These are phyloP conservation scores for Aspergillus texensis DNA, from an alignment of 2,329 filamentous ascomycete genomes.

Conservation along the genomic window DNA sequence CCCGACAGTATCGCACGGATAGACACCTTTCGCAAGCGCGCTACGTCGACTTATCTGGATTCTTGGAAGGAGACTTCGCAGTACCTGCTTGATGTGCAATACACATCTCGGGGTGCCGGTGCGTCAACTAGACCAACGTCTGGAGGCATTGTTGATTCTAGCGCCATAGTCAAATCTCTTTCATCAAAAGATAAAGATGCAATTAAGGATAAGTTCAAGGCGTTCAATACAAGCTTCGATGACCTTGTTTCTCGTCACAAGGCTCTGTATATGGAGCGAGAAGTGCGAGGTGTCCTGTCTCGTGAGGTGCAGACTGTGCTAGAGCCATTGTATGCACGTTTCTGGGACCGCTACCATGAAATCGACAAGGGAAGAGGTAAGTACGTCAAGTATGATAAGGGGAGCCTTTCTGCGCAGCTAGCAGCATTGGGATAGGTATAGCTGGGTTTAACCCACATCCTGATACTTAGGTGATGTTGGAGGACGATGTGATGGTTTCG, in stretches of 20 bases:
- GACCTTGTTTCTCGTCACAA: constrained; percentile 84
- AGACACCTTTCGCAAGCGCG: constrained; percentile 86
- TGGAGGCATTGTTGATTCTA: constrained; percentile 68
- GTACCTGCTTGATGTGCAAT: constrained; percentile 85
- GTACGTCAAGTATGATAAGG: constrained; percentile 96
- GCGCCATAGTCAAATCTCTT: constrained; percentile 79
- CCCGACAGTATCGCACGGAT: constrained; percentile 67
- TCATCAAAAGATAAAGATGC: constrained; percentile 90
- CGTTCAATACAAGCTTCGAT: constrained; percentile 89
- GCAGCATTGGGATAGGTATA: constrained; percentile 43
- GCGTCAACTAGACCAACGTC: constrained; percentile 67
- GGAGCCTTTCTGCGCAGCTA: constrained; percentile 67
- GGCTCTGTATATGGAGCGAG: constrained; percentile 82
- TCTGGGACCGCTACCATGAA: constrained; percentile 97
- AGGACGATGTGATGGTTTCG: background rate
- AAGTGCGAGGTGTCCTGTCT: constrained; percentile 78
- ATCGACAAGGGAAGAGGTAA: constrained; percentile 98
- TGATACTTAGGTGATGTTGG: background rate
- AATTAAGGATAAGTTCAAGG: constrained; percentile 93
- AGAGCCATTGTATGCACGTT: constrained; percentile 89
- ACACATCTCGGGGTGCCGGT: constrained; percentile 71
- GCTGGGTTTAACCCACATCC: background rate
- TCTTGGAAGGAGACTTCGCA: constrained; percentile 86
- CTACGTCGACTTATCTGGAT: constrained; percentile 77
- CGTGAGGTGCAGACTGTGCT: constrained; percentile 88